These are phyloP conservation scores for Lumnitzera littorea DNA, from an alignment of 345 rosid species.

Conservation along the genomic window DNA sequence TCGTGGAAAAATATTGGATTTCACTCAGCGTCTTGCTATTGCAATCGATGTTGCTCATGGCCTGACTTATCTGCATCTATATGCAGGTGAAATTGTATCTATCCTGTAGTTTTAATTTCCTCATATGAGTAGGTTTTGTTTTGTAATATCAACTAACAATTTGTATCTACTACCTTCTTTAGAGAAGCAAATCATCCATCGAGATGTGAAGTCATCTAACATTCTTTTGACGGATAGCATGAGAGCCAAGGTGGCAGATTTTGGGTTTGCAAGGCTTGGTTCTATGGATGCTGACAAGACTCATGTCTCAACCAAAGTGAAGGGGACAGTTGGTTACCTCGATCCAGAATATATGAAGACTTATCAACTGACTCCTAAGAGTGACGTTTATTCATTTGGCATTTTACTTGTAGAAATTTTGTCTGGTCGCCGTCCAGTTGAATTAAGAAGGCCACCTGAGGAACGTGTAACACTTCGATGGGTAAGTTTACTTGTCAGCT, in stretches of 20 bases:
- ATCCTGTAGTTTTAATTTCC: background rate
- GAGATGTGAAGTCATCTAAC: slow-evolving; percentile 94
- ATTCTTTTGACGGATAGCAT: slow-evolving; percentile 81
- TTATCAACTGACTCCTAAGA: slow-evolving; percentile 78
- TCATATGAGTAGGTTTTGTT: background rate
- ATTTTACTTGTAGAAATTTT: slow-evolving; percentile 80
- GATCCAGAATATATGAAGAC: slow-evolving; percentile 98
- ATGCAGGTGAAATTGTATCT: slow-evolving; percentile 49
- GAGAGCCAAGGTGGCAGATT: slow-evolving; percentile 97
- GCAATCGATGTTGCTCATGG: slow-evolving; percentile 95
- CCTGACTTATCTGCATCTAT: slow-evolving; percentile 81
- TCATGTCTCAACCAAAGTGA: slow-evolving; percentile 81
- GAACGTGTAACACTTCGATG: slow-evolving; percentile 84
- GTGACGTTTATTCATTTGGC: slow-evolving; percentile 93
- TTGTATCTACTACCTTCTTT: slow-evolving; percentile 11
- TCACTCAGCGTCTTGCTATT: slow-evolving; percentile 87
- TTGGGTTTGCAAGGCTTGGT: slow-evolving; percentile 90
- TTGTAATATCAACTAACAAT: background rate
- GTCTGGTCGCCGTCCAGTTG: slow-evolving; percentile 89
- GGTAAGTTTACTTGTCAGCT: slow-evolving; percentile 42
- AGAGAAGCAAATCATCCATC: slow-evolving; percentile 92
- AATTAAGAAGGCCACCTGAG: slow-evolving; percentile 38
- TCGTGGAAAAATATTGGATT: slow-evolving; percentile 64
- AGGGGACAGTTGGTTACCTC: slow-evolving; percentile 93
- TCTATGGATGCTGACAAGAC: slow-evolving; percentile 34